Evolutionary conservation across 345 rosid species (phyloP), one percentile per base, ranked within the genome.

Genomic region (Sonneratia alba): DNA sequence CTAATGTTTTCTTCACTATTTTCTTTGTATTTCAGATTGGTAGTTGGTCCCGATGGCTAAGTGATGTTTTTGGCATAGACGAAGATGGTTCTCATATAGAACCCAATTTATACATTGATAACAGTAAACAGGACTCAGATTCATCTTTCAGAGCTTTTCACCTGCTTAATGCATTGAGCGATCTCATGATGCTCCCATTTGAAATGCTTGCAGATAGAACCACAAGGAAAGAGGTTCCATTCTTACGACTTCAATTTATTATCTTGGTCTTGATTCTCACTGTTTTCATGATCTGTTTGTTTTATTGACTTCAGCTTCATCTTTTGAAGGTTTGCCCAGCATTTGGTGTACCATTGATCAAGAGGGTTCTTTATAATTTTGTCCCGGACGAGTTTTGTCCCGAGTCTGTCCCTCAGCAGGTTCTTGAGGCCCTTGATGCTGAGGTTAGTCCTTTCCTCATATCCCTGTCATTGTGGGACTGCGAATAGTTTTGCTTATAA

Each of bases 151-250:
- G 84, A 89, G 76, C 87, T 75, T 94, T 94, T 77, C 79, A 70
- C 74, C 87, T 91, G 64, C 95, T 94, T 34, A 86, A 87, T 76
- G 91, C 93, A 24, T 83, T 94, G 80, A 91, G 96, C 68, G 96
- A 91, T 83, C 91, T 91, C 65, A 87, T 94, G 97, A 94, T 89
- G 98, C 93, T 94, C 75, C 98, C 98, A 73, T 90, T 84, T 47
- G 93, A 88, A 71, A 86, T 89, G 92, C 93, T 94, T 64, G 87
- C 83, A 34, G 89, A 89, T 72, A 81, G 78, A 59, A 82, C 90
- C 66, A 86, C 85, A 27, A 82, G 98, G 83, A 87, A 76, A 86
- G 98, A 91, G 91, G 98, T 91, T 69, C 43, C 64, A 66, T 79
- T n/a, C 38, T 0, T 51, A 59, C 15, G 27, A n/a, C 51, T 6